Conservation (phyloP, 31 red algal genomes). For the Pterothamnion heteromorphum region DNA sequence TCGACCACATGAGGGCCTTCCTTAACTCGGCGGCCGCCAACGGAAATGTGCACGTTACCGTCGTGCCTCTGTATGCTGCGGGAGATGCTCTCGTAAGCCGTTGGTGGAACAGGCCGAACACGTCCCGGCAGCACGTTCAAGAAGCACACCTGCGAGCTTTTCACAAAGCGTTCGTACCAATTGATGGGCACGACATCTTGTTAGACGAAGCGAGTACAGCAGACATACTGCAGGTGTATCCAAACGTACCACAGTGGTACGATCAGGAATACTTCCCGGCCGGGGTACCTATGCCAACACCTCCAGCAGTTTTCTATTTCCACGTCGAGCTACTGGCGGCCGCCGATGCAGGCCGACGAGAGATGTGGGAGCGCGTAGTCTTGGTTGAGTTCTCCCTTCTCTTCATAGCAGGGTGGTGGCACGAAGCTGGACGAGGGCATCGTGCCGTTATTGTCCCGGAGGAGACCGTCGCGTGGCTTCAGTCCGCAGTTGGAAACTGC, state of each 20-base stretch:
- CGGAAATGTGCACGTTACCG: too few relatives aligned
- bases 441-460: neutral
- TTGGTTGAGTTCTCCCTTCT: neutral
- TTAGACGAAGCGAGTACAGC: neutral
- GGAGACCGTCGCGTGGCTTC: neutral
- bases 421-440: neutral
- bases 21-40: too few relatives aligned
- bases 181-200: neutral
- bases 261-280: neutral
- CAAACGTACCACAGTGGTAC: neutral
- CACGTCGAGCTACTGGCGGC: neutral
- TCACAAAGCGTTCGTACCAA: too few relatives aligned
- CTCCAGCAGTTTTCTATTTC: too few relatives aligned
- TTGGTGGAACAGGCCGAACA: too few relatives aligned
- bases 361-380: neutral
- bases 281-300: neutral
- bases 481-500: neutral
- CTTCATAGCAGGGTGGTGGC: neutral
- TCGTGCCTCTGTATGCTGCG: too few relatives aligned
- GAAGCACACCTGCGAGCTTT: too few relatives aligned
- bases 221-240: neutral
- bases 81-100: too few relatives aligned
- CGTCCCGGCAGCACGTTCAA: too few relatives aligned
- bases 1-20: too few relatives aligned
- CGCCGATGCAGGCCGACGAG: neutral